These are phyloP conservation scores for Penicillium sp. DNA, from an alignment of 2,329 filamentous ascomycete species.

Conservation along the genomic window DNA sequence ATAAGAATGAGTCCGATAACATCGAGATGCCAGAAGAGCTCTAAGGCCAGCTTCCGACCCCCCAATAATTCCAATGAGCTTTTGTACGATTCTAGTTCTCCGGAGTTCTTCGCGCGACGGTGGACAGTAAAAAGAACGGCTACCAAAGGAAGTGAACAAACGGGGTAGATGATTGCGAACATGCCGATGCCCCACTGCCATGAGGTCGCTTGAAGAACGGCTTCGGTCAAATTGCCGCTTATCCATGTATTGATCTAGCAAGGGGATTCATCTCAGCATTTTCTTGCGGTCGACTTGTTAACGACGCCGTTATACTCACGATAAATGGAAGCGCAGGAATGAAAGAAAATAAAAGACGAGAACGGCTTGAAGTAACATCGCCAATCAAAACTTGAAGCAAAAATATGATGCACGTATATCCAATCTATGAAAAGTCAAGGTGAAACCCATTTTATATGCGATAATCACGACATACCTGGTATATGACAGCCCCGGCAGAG, in stretches of 20 bases:
- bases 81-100: constrained; percentile 51
- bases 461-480: constrained; percentile 29
- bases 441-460: neutral
- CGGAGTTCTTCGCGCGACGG: constrained; percentile 57
- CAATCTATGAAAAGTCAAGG: constrained; percentile 45
- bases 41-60: constrained; percentile 36
- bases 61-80: constrained; percentile 52
- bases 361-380: constrained; percentile 66
- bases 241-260: constrained; percentile 64
- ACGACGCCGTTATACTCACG: neutral
- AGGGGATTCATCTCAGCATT: neutral
- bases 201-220: constrained; percentile 54
- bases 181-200: constrained; percentile 70
- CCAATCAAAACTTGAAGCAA: constrained; percentile 68
- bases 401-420: constrained; percentile 65
- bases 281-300: too few species aligned
- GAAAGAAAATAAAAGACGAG: constrained; percentile 68
- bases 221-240: constrained; percentile 59
- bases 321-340: constrained; percentile 64
- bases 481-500: constrained; percentile 62
- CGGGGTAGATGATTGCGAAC: constrained; percentile 65
- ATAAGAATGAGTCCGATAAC: constrained; percentile 58
- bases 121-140: constrained; percentile 56
- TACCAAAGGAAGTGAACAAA: constrained; percentile 60
- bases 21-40: constrained; percentile 64